Evolutionary conservation across 768 basidiomycete genomes (phyloP).

Genomic region (Tylopilus felleus): DNA sequence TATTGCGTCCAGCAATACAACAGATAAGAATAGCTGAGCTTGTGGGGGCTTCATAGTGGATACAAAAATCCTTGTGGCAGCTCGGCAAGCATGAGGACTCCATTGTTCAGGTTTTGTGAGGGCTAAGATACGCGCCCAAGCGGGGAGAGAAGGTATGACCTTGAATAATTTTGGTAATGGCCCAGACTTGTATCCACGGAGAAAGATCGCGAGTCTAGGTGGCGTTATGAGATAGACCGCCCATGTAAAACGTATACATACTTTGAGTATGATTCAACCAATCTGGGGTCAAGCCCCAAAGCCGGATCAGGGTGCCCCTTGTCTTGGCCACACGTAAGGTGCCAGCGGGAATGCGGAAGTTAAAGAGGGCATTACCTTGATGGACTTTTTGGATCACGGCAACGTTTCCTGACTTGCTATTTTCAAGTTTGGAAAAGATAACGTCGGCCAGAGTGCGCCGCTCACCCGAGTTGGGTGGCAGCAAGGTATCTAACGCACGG

Average conservation of each 20-base stretch:
- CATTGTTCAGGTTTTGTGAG: conserved; percentile 90
- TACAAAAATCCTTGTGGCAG: conserved; percentile 92
- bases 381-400: conserved; percentile 58
- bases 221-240: conserved; percentile 2
- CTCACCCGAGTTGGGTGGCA: conserved; percentile 72
- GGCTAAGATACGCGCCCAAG: conserved; percentile 94
- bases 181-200: conserved; percentile 89
- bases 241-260: conserved; percentile 38
- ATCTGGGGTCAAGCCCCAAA: conserved; percentile 84
- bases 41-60: conserved; percentile 96
- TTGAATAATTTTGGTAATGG: conserved; percentile 97
- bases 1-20: conserved; percentile 86
- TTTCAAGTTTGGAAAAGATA: conserved; percentile 92
- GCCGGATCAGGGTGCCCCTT: conserved; percentile 70
- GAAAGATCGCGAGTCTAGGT: conserved; percentile 75
- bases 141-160: conserved; percentile 91
- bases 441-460: conserved; percentile 90
- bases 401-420: conserved; percentile 49
- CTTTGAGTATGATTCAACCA: conserved; percentile 93
- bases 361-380: conserved; percentile 41
- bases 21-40: conserved; percentile 87
- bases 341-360: neutral
- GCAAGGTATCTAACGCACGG: conserved; percentile 75
- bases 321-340: conserved; percentile 32
- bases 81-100: conserved; percentile 93